Evolutionary conservation across 164 flowering plant genomes (phyloP), one percentile per base, ranked within the genome.

Genomic region (Cinnamomum micranthum): DNA sequence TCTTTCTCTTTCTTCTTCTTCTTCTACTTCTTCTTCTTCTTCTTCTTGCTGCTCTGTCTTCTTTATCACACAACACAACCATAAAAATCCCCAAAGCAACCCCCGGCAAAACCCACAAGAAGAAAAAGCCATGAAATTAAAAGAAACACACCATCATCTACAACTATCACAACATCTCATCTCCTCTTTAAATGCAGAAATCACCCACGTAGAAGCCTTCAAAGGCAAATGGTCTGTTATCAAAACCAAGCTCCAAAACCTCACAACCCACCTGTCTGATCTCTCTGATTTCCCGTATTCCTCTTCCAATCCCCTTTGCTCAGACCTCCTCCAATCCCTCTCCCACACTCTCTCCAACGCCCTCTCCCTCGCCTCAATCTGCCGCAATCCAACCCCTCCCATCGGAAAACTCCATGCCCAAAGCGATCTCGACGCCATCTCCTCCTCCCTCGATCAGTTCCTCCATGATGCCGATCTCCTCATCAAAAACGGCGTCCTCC

Each of bases 321-420:
- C 82, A 11, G 88, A 89, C 11, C 86, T 89, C 50, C 68, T 88
- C 25, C 73, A 65, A 12, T 83, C 88, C 71, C 25, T 88, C 6
- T 77, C 80, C 4, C 77, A 74, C 25, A 82, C 88, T 23, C 79
- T 89, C 41, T 23, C 72, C 63, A 84, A 85, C 13, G 84, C 89
- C 47, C 71, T 81, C 7, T 50, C 83, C 1, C 79, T 89, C 7
- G 81, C 82, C 4, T 9, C 24, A 2, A 78, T 70, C 19, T 89
- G 95, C 68, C 79, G 68, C 50, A 13, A 55, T 51, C 74, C 83
- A 0, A 64, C 15, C 65, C 77, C 84, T 19, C 23, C 82, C 6
- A 75, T 74, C 0, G 93, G 95, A 0, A 91, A 91, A 84, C 87
- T 91, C 65, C 75, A 76, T 64, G 86, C 90, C 13, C 93, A 89